Conservation (phyloP, 306 rosid species). For the Malus sylvestris region DNA sequence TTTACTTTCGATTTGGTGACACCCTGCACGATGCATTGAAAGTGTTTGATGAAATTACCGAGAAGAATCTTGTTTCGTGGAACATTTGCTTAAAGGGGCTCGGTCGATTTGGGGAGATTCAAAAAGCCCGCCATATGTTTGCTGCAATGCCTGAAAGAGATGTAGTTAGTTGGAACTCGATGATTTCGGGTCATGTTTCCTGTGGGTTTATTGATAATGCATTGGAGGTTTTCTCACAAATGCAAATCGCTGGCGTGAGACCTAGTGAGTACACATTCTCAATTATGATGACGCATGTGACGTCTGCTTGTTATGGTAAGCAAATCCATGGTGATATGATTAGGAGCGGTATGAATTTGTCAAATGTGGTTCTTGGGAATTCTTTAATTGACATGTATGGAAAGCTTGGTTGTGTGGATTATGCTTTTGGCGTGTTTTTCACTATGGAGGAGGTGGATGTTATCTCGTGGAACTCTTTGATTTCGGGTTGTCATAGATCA, state of each 20-base stretch:
- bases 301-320: constrained; percentile 43
- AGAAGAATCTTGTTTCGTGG: constrained; percentile 60
- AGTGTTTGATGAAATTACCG: constrained; percentile 46
- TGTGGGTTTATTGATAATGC: constrained; percentile 41
- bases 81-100: constrained; percentile 58
- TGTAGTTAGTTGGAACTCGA: constrained; percentile 73
- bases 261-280: constrained; percentile 74
- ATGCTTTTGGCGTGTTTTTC: constrained; percentile 44
- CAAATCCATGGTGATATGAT: constrained; percentile 61
- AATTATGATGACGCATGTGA: constrained; percentile 40
- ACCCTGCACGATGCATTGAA: constrained; percentile 38
- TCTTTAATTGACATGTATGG: constrained; percentile 78
- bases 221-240: constrained; percentile 35
- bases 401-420: constrained; percentile 48
- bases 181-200: constrained; percentile 52
- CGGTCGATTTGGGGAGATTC: constrained; percentile 34
- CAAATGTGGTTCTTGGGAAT: constrained; percentile 62
- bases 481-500: constrained; percentile 53
- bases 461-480: constrained; percentile 78
- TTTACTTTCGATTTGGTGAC: constrained; percentile 39
- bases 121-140: constrained; percentile 39
- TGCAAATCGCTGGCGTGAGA: constrained; percentile 50
- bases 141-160: constrained; percentile 72
- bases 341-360: constrained; percentile 37
- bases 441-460: constrained; percentile 56